These are phyloP conservation scores for Colletotrichum sp. DNA, from an alignment of 2,329 filamentous ascomycete species.

Conservation along the genomic window DNA sequence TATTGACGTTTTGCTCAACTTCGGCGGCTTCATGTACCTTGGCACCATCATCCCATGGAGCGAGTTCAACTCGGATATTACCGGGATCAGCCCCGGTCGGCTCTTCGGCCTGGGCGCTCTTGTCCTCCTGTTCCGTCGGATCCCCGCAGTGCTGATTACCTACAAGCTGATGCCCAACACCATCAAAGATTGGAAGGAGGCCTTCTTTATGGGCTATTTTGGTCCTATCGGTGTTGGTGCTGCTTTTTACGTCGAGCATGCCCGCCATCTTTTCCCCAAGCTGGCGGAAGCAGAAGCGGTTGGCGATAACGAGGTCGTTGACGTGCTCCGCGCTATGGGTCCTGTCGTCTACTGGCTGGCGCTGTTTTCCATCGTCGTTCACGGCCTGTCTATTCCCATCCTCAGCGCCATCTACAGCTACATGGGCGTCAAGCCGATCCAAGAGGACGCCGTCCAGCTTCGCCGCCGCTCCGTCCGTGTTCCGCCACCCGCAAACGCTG, in stretches of 20 bases:
- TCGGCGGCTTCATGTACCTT: slow-evolving; percentile 65
- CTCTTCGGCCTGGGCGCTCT: slow-evolving; percentile 57
- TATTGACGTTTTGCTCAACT: slow-evolving; percentile 64
- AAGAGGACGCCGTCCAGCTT: slow-evolving; percentile 45
- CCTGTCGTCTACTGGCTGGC: slow-evolving; percentile 48
- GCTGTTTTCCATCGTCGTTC: slow-evolving; percentile 47
- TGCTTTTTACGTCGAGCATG: slow-evolving; percentile 71
- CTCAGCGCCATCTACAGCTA: slow-evolving; percentile 43
- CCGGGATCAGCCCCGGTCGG: slow-evolving; percentile 56
- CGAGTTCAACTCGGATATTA: slow-evolving; percentile 57
- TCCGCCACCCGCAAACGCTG: slow-evolving; percentile 43
- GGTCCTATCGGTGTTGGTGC: slow-evolving; percentile 80
- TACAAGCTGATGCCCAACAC: slow-evolving; percentile 62
- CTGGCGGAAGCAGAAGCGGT: slow-evolving; percentile 33
- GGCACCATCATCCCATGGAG: slow-evolving; percentile 61
- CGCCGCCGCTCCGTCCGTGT: slow-evolving; percentile 40
- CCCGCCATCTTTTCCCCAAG: slow-evolving; percentile 44
- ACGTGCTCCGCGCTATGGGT: slow-evolving; percentile 39
- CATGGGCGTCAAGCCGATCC: slow-evolving; percentile 44
- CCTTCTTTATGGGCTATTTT: slow-evolving; percentile 70
- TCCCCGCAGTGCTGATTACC: slow-evolving; percentile 57
- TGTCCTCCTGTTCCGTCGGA: slow-evolving; percentile 59
- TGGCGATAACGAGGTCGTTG: slow-evolving; percentile 36
- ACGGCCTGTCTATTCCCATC: slow-evolving; percentile 52
- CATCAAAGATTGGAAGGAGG: slow-evolving; percentile 60